Base-by-base conservation (phyloP, 2,329 filamentous ascomycete genomes). In the Fusarium mexicanum region DNA sequence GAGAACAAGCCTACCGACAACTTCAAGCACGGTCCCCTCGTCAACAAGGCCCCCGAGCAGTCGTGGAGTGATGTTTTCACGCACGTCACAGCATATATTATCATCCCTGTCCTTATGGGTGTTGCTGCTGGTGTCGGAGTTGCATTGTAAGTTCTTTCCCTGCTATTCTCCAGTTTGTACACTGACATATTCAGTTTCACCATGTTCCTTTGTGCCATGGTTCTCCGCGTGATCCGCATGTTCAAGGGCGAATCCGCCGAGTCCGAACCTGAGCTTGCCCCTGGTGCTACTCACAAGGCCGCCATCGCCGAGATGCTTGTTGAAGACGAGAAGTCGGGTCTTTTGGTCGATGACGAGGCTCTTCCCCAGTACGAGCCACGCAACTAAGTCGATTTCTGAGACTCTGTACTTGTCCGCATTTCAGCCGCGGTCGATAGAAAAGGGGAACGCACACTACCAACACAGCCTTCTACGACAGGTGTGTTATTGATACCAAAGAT, bases 21-120 rank as follows among this genome's bases (percentile, higher is more conserved):
- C 47, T 70, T 70, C n/a, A 65, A 51, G 24, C 67, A 70, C n/a
- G 67, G 67, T 10, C 67, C 67, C 31, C 41, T 66, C 17, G 51
- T 71, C 46, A 47, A 65, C 20, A 66, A 70, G 26, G 43, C 65
- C 38, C 69, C 67, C 41, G 78, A 81, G 61, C 79, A 81, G 74
- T 79, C 76, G 63, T 87, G 88, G 83, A 80, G 84, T 61, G 83
- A 85, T 69, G 81, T 90, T 33, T 73, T 90, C 53, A 85, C 86
- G 77, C 88, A 88, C 76, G 85, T 92, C 57, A 85, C 88, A 71
- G 85, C 90, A 43, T 89, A 91, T 70, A 87, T 94, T 50, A 80
- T 94, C 54, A 85, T 94, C 44, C 92, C 93, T 4, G 86, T 94
- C 61, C 83, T 92, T 60, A 87, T 94, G 72, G 93, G 93, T 67